Evolutionary conservation across 2,329 filamentous ascomycete species (phyloP).

Genomic region (Shiraia sp.): DNA sequence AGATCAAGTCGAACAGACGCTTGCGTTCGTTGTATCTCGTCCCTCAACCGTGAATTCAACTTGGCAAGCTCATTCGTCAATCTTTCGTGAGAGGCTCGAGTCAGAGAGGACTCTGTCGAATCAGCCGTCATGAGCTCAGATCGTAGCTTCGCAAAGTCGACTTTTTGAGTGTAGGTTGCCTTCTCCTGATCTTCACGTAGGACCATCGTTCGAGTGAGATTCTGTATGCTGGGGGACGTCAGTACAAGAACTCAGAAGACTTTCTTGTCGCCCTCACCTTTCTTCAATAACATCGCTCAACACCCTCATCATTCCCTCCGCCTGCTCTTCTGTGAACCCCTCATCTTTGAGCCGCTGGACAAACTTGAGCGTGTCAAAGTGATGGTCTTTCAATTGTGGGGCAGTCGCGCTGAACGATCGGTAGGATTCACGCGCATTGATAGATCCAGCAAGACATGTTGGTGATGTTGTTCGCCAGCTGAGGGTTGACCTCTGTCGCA

Average conservation of each 20-base stretch:
- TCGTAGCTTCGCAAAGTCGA: constrained; percentile 96
- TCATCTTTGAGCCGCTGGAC: constrained; percentile 87
- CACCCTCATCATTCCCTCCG: constrained; percentile 98
- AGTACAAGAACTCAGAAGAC: no score
- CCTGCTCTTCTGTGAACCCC: constrained; percentile 93
- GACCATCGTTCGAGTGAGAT: constrained; percentile 96
- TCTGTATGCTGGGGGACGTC: constrained; percentile 75
- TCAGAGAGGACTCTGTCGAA: constrained; percentile 86
- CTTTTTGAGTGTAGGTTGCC: constrained; percentile 80
- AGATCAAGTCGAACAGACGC: constrained; percentile 89
- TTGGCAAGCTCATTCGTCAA: constrained; percentile 95
- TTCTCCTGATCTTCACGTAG: constrained; percentile 89
- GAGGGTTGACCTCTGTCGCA: constrained; percentile 9
- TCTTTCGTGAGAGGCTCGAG: constrained; percentile 85
- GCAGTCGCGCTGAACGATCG: constrained; percentile 69
- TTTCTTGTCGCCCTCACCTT: no score
- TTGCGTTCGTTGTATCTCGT: constrained; percentile 93
- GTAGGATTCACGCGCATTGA: constrained; percentile 8
- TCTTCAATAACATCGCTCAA: constrained; percentile 97
- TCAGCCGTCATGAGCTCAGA: constrained; percentile 92
- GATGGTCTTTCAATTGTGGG: constrained; percentile 72
- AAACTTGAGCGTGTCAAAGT: constrained; percentile 98
- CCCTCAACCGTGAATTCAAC: constrained; percentile 82
- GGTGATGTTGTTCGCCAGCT: constrained; percentile 8
- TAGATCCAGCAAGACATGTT: constrained; percentile 7